phyloP scores from a whole-genome alignment of 768 basidiomycete genomes.

The Neoboletus magnificus region DNA sequence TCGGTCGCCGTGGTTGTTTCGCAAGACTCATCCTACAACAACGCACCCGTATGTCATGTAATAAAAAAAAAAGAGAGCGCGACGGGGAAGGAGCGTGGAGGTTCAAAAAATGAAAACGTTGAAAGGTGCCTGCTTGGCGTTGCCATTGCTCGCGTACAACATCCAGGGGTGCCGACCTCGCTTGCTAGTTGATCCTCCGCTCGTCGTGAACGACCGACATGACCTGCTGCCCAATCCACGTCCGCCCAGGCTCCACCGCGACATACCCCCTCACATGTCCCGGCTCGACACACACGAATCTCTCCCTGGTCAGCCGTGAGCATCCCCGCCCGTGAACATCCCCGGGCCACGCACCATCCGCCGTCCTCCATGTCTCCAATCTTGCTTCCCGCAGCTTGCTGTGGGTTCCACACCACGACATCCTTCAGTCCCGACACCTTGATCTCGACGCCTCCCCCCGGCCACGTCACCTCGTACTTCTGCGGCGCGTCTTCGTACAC shows the following conservation, averaged over 20 bases:
- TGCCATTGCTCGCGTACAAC: neutral
- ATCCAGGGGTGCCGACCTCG: neutral
- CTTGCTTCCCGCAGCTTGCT: conserved; percentile 58
- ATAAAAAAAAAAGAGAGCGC: neutral
- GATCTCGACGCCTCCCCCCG: conserved; percentile 52
- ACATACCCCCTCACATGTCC: conserved; percentile 77
- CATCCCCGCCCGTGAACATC: neutral
- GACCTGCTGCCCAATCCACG: conserved; percentile 76
- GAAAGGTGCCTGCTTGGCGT: neutral
- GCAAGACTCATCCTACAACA: conserved; percentile 13
- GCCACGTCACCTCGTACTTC: conserved; percentile 59
- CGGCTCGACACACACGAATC: conserved; percentile 89
- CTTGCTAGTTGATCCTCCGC: conserved; percentile 14
- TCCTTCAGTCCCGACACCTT: conserved; percentile 60
- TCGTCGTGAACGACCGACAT: conserved; percentile 44
- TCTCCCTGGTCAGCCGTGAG: conserved; percentile 51
- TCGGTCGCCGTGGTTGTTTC: conserved; percentile 17
- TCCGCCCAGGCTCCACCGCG: conserved; percentile 55
- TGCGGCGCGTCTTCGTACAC: conserved; percentile 67
- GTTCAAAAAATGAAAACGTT: neutral
- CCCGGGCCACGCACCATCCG: conserved; percentile 63
- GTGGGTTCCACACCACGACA: conserved; percentile 96
- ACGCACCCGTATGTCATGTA: neutral
- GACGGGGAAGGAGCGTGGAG: neutral
- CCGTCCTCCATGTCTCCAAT: conserved; percentile 88